Conservation (phyloP, 164 flowering plant species). For the Pachysandra terminalis region DNA sequence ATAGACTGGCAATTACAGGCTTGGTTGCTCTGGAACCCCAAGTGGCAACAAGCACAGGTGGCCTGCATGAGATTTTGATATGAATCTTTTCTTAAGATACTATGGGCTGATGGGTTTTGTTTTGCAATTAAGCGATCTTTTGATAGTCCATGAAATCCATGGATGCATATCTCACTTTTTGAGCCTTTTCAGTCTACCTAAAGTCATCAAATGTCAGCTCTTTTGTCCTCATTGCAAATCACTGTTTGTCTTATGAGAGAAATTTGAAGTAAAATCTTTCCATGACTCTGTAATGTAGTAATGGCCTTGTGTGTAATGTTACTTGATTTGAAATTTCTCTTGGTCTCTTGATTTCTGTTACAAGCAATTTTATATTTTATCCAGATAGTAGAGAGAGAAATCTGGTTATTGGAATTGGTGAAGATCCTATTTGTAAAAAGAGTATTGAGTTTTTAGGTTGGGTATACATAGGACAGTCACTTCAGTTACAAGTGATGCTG, state of each 20-base stretch:
- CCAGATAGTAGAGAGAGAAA: neutral
- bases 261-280: neutral
- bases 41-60: no score
- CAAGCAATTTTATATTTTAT: slow-evolving; percentile 14
- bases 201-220: slow-evolving; percentile 27
- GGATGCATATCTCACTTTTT: no score
- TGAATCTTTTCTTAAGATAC: no score
- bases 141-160: no score
- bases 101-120: no score
- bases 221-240: slow-evolving; percentile 8
- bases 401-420: slow-evolving; percentile 12
- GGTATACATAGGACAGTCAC: slow-evolving; percentile 22
- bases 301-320: slow-evolving; percentile 4
- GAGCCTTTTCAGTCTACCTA: no score
- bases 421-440: slow-evolving; percentile 18
- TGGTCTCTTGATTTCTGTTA: slow-evolving; percentile 3
- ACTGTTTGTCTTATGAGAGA: neutral
- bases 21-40: no score
- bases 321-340: no score
- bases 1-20: no score
- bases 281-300: slow-evolving; percentile 14
- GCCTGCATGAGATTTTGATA: no score
- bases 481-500: slow-evolving; percentile 37
- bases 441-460: no score
- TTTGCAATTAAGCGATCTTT: no score